Conservation (phyloP, 2,329 filamentous ascomycete genomes). For the Ascomycota sp. region DNA sequence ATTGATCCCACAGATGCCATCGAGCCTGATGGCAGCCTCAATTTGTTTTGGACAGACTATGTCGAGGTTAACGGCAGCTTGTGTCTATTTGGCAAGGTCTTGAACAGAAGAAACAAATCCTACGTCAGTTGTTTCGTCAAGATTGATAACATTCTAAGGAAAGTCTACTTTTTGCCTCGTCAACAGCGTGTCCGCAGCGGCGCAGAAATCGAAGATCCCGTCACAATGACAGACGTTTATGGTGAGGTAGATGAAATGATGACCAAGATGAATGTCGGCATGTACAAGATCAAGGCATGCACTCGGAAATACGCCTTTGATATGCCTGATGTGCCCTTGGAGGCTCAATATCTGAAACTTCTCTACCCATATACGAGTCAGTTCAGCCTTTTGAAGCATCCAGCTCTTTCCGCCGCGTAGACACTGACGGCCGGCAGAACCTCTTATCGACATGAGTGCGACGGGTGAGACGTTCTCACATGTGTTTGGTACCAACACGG, state of each 20-base stretch:
- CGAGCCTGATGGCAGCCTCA: constrained; percentile 78
- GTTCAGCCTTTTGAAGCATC: constrained; percentile 5
- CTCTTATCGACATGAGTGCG: constrained; percentile 43
- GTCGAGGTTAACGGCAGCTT: constrained; percentile 77
- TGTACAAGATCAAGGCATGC: constrained; percentile 85
- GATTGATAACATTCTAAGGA: constrained; percentile 79
- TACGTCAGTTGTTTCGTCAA: constrained; percentile 91
- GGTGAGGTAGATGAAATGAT: constrained; percentile 73
- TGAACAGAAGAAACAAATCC: constrained; percentile 57
- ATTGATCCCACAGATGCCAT: constrained; percentile 63
- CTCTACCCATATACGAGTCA: constrained; percentile 75
- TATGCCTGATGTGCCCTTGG: constrained; percentile 62
- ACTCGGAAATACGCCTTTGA: constrained; percentile 92
- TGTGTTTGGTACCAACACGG: constrained; percentile 81
- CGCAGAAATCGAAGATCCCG: constrained; percentile 48
- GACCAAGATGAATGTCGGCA: constrained; percentile 61
- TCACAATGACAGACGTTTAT: constrained; percentile 77
- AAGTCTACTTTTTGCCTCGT: constrained; percentile 79
- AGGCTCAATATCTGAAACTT: constrained; percentile 83
- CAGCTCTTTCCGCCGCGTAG: neutral
- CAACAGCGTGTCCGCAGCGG: constrained; percentile 34
- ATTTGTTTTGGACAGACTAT: constrained; percentile 95
- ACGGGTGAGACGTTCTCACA: constrained; percentile 79
- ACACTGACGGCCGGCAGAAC: constrained; percentile 22
- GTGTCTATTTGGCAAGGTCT: constrained; percentile 87